These are phyloP conservation scores for Saturnispora serradocipensis DNA, from an alignment of 805 yeast genomes.

Conservation along the genomic window DNA sequence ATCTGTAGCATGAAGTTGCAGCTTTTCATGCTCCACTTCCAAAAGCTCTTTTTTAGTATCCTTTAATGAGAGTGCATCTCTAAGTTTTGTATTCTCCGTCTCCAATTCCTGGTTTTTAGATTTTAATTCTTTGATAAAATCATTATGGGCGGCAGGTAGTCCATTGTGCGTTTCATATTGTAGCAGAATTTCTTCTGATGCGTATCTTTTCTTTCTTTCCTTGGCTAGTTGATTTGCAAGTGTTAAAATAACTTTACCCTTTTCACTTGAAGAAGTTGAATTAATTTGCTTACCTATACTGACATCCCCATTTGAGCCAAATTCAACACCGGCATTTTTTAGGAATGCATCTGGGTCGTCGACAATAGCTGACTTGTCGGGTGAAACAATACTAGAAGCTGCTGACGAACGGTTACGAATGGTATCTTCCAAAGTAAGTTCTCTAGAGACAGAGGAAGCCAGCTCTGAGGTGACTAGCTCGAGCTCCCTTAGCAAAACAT, in stretches of 20 bases:
- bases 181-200: slow-evolving; percentile 63
- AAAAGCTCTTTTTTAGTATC: slow-evolving; percentile 35
- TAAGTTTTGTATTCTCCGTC: slow-evolving; percentile 1
- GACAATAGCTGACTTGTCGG: not conserved
- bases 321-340: not conserved
- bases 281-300: slow-evolving; percentile 1
- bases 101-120: not conserved
- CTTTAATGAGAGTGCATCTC: slow-evolving; percentile 5
- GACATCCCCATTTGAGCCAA: slow-evolving; percentile 17
- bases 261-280: slow-evolving; percentile 20
- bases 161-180: slow-evolving; percentile 41
- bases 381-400: not conserved
- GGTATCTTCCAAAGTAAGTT: slow-evolving; percentile 43
- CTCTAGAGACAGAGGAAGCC: slow-evolving; percentile 64
- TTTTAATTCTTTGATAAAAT: slow-evolving; percentile 40
- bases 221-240: slow-evolving; percentile 50
- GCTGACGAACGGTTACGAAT: slow-evolving; percentile 6
- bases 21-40: slow-evolving; percentile 27
- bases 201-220: slow-evolving; percentile 56
- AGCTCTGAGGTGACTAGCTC: slow-evolving; percentile 63
- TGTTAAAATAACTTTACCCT: slow-evolving; percentile 37
- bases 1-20: slow-evolving; percentile 33
- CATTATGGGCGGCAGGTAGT: slow-evolving; percentile 31
- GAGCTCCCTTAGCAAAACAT: slow-evolving; percentile 50
- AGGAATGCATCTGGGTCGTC: slow-evolving; percentile 1